A percentile compares a stretch with the other conserved stretches of the same genome.
These are phyloP conservation scores for Sclerotinia glacialis DNA, from an alignment of 2,329 filamentous ascomycete species.

Conservation along the genomic window DNA sequence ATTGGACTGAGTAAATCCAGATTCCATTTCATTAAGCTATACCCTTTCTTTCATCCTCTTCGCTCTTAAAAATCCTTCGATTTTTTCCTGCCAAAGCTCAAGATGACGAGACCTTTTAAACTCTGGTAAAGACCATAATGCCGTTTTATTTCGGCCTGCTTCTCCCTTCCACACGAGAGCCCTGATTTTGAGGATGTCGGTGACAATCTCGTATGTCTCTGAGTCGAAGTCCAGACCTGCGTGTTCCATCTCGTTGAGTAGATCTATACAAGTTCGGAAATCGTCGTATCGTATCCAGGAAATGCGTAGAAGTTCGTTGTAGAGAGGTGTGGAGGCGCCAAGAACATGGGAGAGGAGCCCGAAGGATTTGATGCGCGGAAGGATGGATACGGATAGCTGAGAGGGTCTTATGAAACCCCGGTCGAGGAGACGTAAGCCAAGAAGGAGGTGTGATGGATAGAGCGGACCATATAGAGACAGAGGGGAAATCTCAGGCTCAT, in stretches of 20 bases:
- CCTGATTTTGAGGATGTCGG: slow-evolving; percentile 30
- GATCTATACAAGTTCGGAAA: slow-evolving; percentile 31
- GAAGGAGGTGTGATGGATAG: slow-evolving; percentile 60
- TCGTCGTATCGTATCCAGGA: slow-evolving; percentile 62
- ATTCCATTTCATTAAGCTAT: neutral
- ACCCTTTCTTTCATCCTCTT: slow-evolving; percentile 14
- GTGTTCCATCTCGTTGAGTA: slow-evolving; percentile 38
- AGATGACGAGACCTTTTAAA: slow-evolving; percentile 31
- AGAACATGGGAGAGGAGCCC: slow-evolving; percentile 70
- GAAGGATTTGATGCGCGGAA: slow-evolving; percentile 65
- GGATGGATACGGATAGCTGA: slow-evolving; percentile 55
- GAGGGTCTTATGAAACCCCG: slow-evolving; percentile 57
- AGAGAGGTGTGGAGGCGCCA: slow-evolving; percentile 67
- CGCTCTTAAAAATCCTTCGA: slow-evolving; percentile 22
- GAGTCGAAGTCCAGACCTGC: slow-evolving; percentile 36
- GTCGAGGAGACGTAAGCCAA: slow-evolving; percentile 56
- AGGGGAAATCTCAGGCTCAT: slow-evolving; percentile 25
- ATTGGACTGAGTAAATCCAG: neutral
- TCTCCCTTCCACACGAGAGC: slow-evolving; percentile 25
- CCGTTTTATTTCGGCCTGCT: slow-evolving; percentile 28
- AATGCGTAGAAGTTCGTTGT: slow-evolving; percentile 62
- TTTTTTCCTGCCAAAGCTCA: slow-evolving; percentile 31
- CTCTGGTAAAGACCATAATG: slow-evolving; percentile 36
- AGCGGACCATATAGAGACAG: slow-evolving; percentile 60
- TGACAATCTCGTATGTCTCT: slow-evolving; percentile 36